Evolutionary conservation across 305 asterid genomes (phyloP).

Genomic region (Petunia hybrid): DNA sequence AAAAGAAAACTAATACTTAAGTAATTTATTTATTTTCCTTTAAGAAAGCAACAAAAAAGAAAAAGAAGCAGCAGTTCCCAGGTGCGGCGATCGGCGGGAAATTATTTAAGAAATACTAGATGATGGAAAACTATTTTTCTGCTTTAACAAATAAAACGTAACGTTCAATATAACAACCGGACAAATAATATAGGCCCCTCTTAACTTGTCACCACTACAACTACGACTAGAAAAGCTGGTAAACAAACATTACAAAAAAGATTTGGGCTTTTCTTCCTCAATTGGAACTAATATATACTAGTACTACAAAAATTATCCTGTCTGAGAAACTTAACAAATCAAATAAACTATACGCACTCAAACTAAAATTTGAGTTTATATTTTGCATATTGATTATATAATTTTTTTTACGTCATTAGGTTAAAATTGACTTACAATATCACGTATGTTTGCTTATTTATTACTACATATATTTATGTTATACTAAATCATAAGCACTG

Average conservation of each 20-base stretch:
- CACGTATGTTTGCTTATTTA: too few relatives aligned
- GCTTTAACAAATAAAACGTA: slow-evolving; percentile 8
- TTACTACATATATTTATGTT: too few relatives aligned
- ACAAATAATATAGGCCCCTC: slow-evolving; percentile 24
- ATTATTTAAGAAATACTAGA: slow-evolving; percentile 8
- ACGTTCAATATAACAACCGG: slow-evolving; percentile 9
- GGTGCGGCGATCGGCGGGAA: slow-evolving; percentile 33
- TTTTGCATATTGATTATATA: too few relatives aligned
- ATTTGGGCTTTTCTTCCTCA: slow-evolving; percentile 1
- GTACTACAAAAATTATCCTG: neutral
- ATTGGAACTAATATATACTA: slow-evolving; percentile 6
- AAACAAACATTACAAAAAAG: neutral
- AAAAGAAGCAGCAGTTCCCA: slow-evolving; percentile 30
- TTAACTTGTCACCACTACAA: neutral
- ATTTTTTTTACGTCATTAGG: too few relatives aligned
- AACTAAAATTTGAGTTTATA: neutral
- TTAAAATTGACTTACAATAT: too few relatives aligned
- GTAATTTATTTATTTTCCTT: neutral
- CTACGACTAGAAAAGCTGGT: slow-evolving; percentile 13
- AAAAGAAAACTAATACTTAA: neutral
- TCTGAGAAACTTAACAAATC: neutral
- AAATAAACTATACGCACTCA: slow-evolving; percentile 7
- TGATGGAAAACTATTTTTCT: neutral
- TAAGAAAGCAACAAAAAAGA: slow-evolving; percentile 19
- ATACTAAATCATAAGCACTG: too few relatives aligned